A percentile compares a stretch with the other conserved stretches of the same genome.
Conservation (phyloP, 2,329 filamentous ascomycete species). For the Coniochaeta prunicola region DNA sequence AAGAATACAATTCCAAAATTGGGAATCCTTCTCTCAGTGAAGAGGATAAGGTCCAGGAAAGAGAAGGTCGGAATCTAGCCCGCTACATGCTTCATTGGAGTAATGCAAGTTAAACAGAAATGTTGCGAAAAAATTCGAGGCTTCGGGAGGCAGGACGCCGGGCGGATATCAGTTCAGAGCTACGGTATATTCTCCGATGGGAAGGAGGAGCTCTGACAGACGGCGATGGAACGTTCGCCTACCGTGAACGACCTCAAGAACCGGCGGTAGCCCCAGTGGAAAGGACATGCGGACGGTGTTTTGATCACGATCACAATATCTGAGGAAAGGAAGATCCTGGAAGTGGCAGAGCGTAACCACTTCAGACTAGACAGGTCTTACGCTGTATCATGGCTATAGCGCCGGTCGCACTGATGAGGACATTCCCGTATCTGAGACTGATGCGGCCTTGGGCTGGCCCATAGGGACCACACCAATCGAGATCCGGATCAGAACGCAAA, state of each 20-base stretch:
- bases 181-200: background rate
- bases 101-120: conserved; percentile 5
- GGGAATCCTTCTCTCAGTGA: background rate
- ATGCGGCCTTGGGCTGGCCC: background rate
- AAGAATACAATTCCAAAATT: conserved; percentile 12
- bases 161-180: background rate
- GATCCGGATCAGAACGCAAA: background rate
- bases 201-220: background rate
- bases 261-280: background rate
- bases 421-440: background rate
- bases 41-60: background rate
- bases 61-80: conserved; percentile 1
- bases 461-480: background rate
- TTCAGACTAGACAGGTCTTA: background rate
- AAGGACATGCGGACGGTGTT: background rate
- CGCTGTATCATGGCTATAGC: background rate
- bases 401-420: background rate
- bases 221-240: background rate
- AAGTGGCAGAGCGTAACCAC: background rate
- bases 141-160: background rate
- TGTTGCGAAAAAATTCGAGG: background rate
- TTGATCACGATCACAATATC: background rate
- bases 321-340: background rate
- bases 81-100: conserved; percentile 14
- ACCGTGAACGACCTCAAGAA: background rate